phyloP scores from a whole-genome alignment of 176 grass and related monocot species.

The Juncus effusus region DNA sequence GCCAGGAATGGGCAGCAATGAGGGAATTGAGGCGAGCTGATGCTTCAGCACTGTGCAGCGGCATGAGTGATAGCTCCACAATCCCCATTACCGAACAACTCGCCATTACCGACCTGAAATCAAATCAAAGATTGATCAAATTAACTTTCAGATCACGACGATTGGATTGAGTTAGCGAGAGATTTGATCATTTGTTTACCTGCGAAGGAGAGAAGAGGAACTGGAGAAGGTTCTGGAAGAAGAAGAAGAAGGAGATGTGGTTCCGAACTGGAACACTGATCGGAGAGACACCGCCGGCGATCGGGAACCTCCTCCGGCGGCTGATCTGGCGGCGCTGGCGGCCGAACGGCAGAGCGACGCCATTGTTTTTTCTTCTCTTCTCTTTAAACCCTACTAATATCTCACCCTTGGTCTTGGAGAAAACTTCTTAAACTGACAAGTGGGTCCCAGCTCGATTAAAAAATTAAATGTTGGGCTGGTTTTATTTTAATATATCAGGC shows the following conservation, averaged over 20 bases:
- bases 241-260: background rate
- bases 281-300: background rate
- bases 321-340: background rate
- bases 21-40: constrained; percentile 17
- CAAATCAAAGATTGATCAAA: background rate
- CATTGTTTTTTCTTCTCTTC: background rate
- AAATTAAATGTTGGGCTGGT: no score
- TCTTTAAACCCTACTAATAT: no score
- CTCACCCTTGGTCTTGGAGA: no score
- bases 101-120: background rate
- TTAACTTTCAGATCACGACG: background rate
- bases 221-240: constrained; percentile 2
- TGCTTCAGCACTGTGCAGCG: constrained; percentile 3
- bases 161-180: background rate
- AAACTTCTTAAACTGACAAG: no score
- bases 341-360: background rate
- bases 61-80: constrained; percentile 6
- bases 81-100: background rate
- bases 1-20: constrained; percentile 14
- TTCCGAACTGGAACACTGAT: background rate
- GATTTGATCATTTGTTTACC: background rate
- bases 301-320: background rate
- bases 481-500: no score
- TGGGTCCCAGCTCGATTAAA: no score
- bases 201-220: background rate